Evolutionary conservation across 306 rosid genomes (phyloP), one percentile per base, ranked within the genome.

Genomic region (Citrullus mucosospermus): DNA sequence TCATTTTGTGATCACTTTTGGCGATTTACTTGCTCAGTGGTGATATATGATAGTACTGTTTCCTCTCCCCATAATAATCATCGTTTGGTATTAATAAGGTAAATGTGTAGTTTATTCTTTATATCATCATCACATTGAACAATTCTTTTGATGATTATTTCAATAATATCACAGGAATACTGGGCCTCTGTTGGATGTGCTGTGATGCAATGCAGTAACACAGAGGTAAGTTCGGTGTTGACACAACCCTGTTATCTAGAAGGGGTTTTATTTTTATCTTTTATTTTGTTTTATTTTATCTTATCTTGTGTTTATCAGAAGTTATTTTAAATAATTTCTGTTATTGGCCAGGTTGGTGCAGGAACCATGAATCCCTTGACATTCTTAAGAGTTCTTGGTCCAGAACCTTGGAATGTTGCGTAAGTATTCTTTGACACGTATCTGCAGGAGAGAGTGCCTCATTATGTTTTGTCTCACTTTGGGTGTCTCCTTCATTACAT

Each of bases 371-470:
- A 94, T 89, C 98, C 98, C 79, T 90, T 88, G 72, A 92, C 97
- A 80, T 94, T 89, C 88, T 85, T 94, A 82, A 89, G 98, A 86
- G 98, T 94, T 82, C 95, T 94, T 54, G 98, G 98, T 84, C 98
- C 98, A 30, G 98, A 94, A 85, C 97, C 98, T 5, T 92, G 98
- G 98, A 90, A 90, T 90, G 98, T 94, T 80, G 98, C 97, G 96
- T 94, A 94, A 87, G 98, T 94, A 86, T 89, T 86, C 82, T 77
- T 20, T 3, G 17, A 46, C 18, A 6, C 18, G 5, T 56, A n/a
- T 12, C 20, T 76, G 4, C 20, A 17, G 9, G 20, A 71, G 32
- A 25, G 76, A 44, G 48, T 41, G 76, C 13, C 6, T 15, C 9
- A 12, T 46, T 68, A 22, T 71, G 22, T 13, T 22, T 71, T 39